Evolutionary conservation across 2,329 filamentous ascomycete genomes (phyloP), one percentile per base, ranked within the genome.

Genomic region (Leptographium procerum): DNA sequence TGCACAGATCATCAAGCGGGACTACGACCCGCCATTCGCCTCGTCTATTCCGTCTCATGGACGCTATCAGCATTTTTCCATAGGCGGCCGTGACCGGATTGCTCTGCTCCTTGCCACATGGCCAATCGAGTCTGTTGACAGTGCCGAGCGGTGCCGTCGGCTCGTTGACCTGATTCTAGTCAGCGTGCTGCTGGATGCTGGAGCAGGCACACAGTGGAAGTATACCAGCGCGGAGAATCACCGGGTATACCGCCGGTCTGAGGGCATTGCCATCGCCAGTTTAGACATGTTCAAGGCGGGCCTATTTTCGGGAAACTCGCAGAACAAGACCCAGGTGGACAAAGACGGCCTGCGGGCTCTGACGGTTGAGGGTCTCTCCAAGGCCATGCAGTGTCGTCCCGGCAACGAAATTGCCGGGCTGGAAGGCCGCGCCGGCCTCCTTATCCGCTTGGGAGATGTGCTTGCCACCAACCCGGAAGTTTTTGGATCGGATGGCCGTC

Each of bases 251-350:
- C 80, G 84, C 56, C 84, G 94, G 55, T 96, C 91, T 61, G 94
- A 96, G 71, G 91, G 91, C 10, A 79, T 96, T 58, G 91, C 91
- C 10, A 85, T 86, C 64, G 83, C 83, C 8, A 84, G 80, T 63
- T 68, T 86, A 66, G 91, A 96, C 65, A 96, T 96, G 91, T 96
- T 96, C 80, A 96, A 96, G 74, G 78, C 82, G 16, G 94, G 94
- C 36, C 69, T 89, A 36, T 97, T 97, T 74, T 96, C 91, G 63
- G 88, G 91, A 71, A 83, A 92, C 68, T 77, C 83, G 3, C 79
- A 75, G 22, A 90, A 96, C 72, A 91, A 90, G 55, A 89, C 84
- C 67, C 91, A 95, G 70, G 94, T 97, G 31, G 92, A 99, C 73
- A 90, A 87, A 63, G 83, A 83, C 7, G 94, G 87, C 0, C 76